Evolutionary conservation across 306 rosid species (phyloP), one percentile per base, ranked within the genome.

Genomic region (Carpinus viminea): DNA sequence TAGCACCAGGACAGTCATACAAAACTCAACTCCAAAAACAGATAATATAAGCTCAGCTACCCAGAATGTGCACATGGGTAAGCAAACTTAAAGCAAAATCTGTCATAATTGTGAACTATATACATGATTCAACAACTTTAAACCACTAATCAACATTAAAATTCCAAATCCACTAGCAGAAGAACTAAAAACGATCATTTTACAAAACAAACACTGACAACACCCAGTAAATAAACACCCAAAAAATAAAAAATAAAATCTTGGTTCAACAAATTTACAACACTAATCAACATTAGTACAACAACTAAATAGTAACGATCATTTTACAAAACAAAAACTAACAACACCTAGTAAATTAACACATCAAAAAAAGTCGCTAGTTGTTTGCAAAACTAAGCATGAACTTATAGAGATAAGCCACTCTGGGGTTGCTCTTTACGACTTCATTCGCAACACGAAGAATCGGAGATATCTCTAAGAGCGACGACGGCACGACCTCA

Each of bases 401-500:
- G 20, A 73, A 83, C 97, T 90, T 84, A 95, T 98, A 92, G 75
- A 95, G 92, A 90, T 95, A 95, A 74, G 98, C 95, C 69, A 95
- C 98, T 79, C 98, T 91, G 8, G 97, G 96, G 78, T 95, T 95
- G 75, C 93, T 88, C 74, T 93, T 74, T 75, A 92, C 98, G 1
- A 95, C 98, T 85, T 95, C 98, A 86, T 92, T 92, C 68, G 98
- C 98, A 74, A 92, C 98, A 20, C 97, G 97, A 70, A 95, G 98
- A 87, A 95, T 92, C 3, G 98, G 97, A 2, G 98, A 97, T 36
- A 95, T 92, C 80, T 95, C 93, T 0, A 86, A 89, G 0, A 92
- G 98, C 17, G 98, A 88, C 0, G 98, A 95, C 21, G 98, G 98
- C 69, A 95, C 97, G 1, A 91, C 90, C 84, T 92, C 98, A 77